phyloP scores from a whole-genome alignment of 2,329 filamentous ascomycete genomes.

The Alternaria sp. region DNA sequence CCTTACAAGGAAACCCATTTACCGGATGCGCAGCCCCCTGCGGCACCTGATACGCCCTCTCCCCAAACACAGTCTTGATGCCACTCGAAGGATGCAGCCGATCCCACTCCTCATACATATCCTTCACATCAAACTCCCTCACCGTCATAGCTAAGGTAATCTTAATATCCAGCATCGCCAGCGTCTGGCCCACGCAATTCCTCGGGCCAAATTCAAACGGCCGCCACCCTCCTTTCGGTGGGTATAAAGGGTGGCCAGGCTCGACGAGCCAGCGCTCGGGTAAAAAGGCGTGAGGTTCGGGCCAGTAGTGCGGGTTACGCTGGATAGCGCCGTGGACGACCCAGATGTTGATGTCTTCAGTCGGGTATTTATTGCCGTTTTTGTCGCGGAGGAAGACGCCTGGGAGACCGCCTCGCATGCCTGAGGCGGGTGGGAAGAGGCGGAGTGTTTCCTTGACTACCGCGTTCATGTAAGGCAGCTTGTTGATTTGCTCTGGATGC shows the following conservation, averaged over 20 bases:
- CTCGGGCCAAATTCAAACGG: constrained; percentile 50
- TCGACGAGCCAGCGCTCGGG: constrained; percentile 33
- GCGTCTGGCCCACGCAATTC: constrained; percentile 30
- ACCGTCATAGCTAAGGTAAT: constrained; percentile 18
- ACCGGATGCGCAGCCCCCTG: constrained; percentile 23
- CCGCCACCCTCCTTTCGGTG: constrained; percentile 31
- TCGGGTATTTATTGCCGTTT: constrained; percentile 31
- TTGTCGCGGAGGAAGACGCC: constrained; percentile 20
- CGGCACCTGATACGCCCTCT: constrained; percentile 19
- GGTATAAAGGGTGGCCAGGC: constrained; percentile 14
- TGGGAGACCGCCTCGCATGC: constrained; percentile 22
- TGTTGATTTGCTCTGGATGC: constrained; percentile 37
- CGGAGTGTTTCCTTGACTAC: constrained; percentile 47
- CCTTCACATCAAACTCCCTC: constrained; percentile 25
- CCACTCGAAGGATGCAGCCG: background rate
- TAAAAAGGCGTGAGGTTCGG: constrained; percentile 25
- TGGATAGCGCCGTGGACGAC: constrained; percentile 23
- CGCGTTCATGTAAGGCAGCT: constrained; percentile 38
- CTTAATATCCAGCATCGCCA: constrained; percentile 25
- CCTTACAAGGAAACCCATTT: constrained; percentile 47
- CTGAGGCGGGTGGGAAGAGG: constrained; percentile 43
- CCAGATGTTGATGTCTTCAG: constrained; percentile 21
- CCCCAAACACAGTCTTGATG: constrained; percentile 4
- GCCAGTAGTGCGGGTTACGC: constrained; percentile 25
- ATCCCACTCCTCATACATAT: constrained; percentile 25